These are phyloP conservation scores for Breynia disticha DNA, from an alignment of 441 rosid species.

Conservation along the genomic window DNA sequence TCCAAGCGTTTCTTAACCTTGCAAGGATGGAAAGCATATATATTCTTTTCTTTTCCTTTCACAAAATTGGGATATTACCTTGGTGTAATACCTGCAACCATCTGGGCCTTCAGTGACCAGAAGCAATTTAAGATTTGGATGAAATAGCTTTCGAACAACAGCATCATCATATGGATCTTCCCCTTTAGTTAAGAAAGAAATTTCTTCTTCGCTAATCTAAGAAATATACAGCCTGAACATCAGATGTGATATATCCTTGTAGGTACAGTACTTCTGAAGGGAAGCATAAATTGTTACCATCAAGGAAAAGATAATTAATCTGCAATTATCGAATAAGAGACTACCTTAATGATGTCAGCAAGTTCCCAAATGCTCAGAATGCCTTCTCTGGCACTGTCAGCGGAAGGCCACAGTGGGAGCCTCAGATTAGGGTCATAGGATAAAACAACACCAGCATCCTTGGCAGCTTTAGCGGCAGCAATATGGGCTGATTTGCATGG, in stretches of 20 bases:
- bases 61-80: slow-evolving; percentile 32
- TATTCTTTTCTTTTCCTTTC: too few species aligned
- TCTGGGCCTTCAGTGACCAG: slow-evolving; percentile 81
- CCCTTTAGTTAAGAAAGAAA: slow-evolving; percentile 69
- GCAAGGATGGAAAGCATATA: too few species aligned
- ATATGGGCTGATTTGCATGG: slow-evolving; percentile 91
- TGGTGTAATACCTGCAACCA: slow-evolving; percentile 91
- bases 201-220: slow-evolving; percentile 88
- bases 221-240: slow-evolving; percentile 10
- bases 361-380: slow-evolving; percentile 76
- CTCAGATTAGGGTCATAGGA: slow-evolving; percentile 92
- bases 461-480: slow-evolving; percentile 84
- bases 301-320: background rate
- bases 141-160: slow-evolving; percentile 63
- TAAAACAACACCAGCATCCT: slow-evolving; percentile 74
- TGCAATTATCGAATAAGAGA: background rate
- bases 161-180: slow-evolving; percentile 88
- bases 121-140: slow-evolving; percentile 70
- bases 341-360: slow-evolving; percentile 84
- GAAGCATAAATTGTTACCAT: background rate
- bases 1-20: too few species aligned
- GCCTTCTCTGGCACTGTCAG: slow-evolving; percentile 73
- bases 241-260: slow-evolving; percentile 4
- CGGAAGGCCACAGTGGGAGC: slow-evolving; percentile 89
- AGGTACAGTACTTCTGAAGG: background rate